phyloP scores from a whole-genome alignment of 2,329 filamentous ascomycete species.

The Penicillium sp. region DNA sequence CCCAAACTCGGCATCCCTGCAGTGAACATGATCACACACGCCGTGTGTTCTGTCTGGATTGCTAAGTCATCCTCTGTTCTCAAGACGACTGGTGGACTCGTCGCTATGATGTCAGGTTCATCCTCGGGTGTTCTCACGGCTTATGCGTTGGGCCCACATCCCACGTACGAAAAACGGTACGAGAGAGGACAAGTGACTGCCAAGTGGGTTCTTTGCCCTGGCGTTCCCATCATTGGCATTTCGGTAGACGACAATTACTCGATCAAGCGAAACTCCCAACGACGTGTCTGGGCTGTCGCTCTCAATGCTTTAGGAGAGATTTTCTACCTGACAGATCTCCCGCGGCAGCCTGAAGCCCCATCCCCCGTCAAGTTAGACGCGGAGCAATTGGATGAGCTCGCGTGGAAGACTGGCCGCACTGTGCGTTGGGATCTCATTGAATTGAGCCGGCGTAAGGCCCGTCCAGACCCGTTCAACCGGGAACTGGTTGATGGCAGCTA shows the following conservation, averaged over 20 bases:
- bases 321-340: constrained; percentile 75
- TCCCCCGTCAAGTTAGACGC: constrained; percentile 39
- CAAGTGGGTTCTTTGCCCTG: constrained; percentile 86
- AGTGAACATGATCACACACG: constrained; percentile 66
- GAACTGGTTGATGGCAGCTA: constrained; percentile 69
- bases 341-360: constrained; percentile 53
- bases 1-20: constrained; percentile 72
- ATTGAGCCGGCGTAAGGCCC: constrained; percentile 67
- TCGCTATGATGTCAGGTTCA: constrained; percentile 80
- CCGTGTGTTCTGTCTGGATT: constrained; percentile 80
- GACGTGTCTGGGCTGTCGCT: constrained; percentile 84
- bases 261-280: constrained; percentile 63
- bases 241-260: constrained; percentile 81
- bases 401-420: constrained; percentile 77
- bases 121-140: constrained; percentile 78
- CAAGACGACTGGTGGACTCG: constrained; percentile 67
- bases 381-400: constrained; percentile 60
- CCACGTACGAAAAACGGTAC: constrained; percentile 60
- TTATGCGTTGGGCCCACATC: constrained; percentile 68
- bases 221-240: constrained; percentile 84
- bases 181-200: constrained; percentile 76
- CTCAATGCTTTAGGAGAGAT: constrained; percentile 91
- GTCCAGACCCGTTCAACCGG: constrained; percentile 69
- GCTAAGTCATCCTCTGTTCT: constrained; percentile 75
- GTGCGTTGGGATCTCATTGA: constrained; percentile 81